A percentile compares a stretch with the other conserved stretches of the same genome.
Evolutionary conservation across 2,329 filamentous ascomycete species (phyloP).

Genomic region (Colletotrichum orchidophilum): DNA sequence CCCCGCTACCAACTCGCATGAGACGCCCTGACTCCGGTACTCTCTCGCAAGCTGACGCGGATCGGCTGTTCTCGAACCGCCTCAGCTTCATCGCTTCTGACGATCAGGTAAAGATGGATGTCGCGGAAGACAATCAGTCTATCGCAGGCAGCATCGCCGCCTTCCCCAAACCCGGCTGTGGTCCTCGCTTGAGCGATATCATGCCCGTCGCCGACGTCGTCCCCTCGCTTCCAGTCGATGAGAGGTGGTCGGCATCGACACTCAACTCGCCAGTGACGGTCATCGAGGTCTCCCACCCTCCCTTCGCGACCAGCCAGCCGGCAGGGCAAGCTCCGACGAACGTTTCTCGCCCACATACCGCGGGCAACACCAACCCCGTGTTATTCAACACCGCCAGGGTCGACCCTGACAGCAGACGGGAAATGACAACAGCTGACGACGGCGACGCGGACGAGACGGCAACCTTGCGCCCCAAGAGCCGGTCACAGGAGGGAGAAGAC

Average conservation of each 20-base stretch:
- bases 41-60: constrained; percentile 26
- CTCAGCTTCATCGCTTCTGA: constrained; percentile 4
- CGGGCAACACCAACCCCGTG: background rate
- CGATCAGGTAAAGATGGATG: background rate
- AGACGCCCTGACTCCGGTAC: constrained; percentile 32
- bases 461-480: constrained; percentile 9
- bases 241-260: constrained; percentile 33
- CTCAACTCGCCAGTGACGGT: constrained; percentile 23
- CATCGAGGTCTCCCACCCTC: constrained; percentile 8
- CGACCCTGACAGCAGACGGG: background rate
- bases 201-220: constrained; percentile 51
- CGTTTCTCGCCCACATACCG: constrained; percentile 8
- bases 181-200: constrained; percentile 46
- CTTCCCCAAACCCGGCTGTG: constrained; percentile 12
- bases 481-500: background rate
- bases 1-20: background rate
- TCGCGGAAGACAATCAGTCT: constrained; percentile 7
- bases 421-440: background rate
- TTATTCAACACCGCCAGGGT: background rate
- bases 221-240: constrained; percentile 29
- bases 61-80: constrained; percentile 21
- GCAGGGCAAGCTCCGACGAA: background rate
- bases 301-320: background rate
- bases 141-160: constrained; percentile 20
- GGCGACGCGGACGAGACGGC: constrained; percentile 9